Conservation (phyloP, 1,139 yeast genomes). For the Candida glucosophila region DNA sequence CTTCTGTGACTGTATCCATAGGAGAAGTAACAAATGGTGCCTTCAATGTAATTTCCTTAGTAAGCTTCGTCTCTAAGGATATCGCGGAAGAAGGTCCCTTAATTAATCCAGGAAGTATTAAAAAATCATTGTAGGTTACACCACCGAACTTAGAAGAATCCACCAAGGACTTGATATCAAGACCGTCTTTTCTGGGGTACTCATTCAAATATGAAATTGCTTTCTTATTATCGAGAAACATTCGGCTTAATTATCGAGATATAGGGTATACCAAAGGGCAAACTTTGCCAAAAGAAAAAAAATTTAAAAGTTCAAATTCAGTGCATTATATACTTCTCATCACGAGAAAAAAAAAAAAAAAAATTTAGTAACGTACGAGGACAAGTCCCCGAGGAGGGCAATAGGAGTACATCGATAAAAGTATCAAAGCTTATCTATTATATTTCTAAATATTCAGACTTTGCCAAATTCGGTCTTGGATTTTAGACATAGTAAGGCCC, state of each 20-base stretch:
- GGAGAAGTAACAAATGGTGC: conserved; percentile 97
- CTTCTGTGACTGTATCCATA: conserved; percentile 98
- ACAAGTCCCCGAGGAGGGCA: too few species aligned
- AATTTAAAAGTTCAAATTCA: neutral
- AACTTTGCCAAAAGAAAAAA: conserved; percentile 38
- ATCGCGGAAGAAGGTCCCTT: conserved; percentile 78
- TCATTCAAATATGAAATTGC: conserved; percentile 62
- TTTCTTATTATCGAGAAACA: conserved; percentile 47
- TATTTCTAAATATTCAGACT: too few species aligned
- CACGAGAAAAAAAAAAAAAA: conserved; percentile 1
- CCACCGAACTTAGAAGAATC: conserved; percentile 92
- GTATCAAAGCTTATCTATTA: neutral
- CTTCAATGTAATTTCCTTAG: conserved; percentile 85
- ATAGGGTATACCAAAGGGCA: conserved; percentile 19
- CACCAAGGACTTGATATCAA: conserved; percentile 76
- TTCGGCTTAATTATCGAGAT: conserved; percentile 8
- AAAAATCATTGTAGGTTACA: conserved; percentile 91
- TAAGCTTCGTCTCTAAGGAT: conserved; percentile 71
- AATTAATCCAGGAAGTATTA: conserved; percentile 91
- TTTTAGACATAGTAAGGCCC: neutral
- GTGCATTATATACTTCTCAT: neutral
- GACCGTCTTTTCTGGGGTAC: conserved; percentile 74
- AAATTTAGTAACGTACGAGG: neutral
- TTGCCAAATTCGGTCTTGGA: too few species aligned
- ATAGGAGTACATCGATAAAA: too few species aligned